Percentiles rank a stretch among this genome's conserved stretches.
These are phyloP conservation scores for Suillus variegatus DNA, from an alignment of 768 basidiomycete species.

Conservation along the genomic window DNA sequence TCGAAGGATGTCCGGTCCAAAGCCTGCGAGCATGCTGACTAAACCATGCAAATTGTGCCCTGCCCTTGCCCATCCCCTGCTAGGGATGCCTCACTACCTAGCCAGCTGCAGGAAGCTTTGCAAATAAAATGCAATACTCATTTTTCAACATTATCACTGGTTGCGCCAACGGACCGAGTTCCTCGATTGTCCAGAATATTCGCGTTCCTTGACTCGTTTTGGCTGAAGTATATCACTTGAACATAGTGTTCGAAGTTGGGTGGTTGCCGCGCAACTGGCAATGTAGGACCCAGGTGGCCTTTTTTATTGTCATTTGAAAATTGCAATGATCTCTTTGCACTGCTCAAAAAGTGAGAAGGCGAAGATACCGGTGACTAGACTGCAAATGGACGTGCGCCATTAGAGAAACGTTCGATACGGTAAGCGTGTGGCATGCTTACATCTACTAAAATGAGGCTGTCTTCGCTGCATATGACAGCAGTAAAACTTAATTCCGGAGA, in stretches of 20 bases:
- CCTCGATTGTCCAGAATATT: neutral
- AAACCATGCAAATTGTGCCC: neutral
- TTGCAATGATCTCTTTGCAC: neutral
- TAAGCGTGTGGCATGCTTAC: constrained; percentile 24
- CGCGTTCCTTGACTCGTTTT: neutral
- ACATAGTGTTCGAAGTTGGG: neutral
- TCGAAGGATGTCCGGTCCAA: too few relatives aligned
- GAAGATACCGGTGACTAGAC: constrained; percentile 26
- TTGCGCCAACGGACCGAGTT: neutral
- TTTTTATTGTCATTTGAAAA: neutral
- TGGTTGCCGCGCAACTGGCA: neutral
- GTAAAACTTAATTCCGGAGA: constrained; percentile 17
- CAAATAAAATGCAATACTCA: neutral
- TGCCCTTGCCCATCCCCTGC: neutral
- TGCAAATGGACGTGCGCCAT: constrained; percentile 8
- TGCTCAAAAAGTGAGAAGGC: constrained; percentile 30
- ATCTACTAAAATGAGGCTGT: constrained; percentile 54
- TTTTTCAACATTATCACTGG: neutral
- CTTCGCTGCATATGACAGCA: constrained; percentile 56
- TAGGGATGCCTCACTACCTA: neutral
- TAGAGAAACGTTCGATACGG: neutral
- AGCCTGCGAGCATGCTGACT: neutral
- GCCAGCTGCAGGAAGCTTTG: neutral
- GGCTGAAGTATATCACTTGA: neutral
- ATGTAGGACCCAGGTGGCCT: neutral